Percentiles rank a stretch among this genome's conserved stretches.
Conservation (phyloP, 106 monocot genomes). For the Dioscorea zingiberensis region DNA sequence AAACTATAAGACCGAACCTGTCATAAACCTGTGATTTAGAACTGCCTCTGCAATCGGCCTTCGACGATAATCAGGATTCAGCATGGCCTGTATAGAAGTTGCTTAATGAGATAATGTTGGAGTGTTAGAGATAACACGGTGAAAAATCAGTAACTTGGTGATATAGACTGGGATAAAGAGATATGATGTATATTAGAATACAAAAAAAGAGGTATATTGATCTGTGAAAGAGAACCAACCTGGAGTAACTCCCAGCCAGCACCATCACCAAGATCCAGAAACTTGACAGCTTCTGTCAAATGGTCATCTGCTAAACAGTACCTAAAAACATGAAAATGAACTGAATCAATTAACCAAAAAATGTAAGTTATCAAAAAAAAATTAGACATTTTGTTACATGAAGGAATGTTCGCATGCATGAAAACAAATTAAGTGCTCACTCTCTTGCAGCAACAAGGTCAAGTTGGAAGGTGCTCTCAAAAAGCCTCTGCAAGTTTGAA, state of each 20-base stretch:
- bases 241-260: conserved; percentile 97
- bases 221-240: conserved; percentile 26
- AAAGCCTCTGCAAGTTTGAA: conserved; percentile 58
- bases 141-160: no score
- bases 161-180: no score
- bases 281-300: conserved; percentile 79
- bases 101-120: no score
- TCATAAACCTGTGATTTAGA: conserved; percentile 82
- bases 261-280: conserved; percentile 78
- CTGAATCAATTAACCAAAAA: background rate
- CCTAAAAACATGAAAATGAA: conserved; percentile 26
- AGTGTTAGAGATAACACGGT: no score
- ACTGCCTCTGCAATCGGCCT: conserved; percentile 81
- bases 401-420: background rate
- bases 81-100: conserved; percentile 57
- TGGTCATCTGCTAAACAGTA: conserved; percentile 93
- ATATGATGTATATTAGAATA: no score
- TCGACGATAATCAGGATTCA: conserved; percentile 74
- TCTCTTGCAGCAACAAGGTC: conserved; percentile 90
- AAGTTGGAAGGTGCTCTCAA: conserved; percentile 91
- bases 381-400: background rate
- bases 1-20: conserved; percentile 43
- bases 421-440: conserved; percentile 39
- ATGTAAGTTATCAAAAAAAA: background rate
- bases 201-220: no score